These are phyloP conservation scores for Coniochaeta prunicola DNA, from an alignment of 2,329 filamentous ascomycete species.

Conservation along the genomic window DNA sequence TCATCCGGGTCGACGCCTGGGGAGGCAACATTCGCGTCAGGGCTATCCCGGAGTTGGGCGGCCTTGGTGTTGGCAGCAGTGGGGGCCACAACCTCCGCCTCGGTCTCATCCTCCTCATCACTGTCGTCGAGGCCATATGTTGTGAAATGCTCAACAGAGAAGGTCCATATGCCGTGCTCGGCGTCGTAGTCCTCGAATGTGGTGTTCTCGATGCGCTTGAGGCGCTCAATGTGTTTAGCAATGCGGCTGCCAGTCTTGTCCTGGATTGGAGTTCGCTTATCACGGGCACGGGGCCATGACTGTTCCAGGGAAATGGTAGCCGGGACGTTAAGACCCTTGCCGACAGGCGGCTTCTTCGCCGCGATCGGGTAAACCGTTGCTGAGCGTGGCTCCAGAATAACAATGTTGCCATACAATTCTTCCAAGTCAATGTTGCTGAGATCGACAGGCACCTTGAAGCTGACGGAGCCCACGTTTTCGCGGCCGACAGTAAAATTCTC, in stretches of 20 bases:
- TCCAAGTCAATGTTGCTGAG: conserved; percentile 73
- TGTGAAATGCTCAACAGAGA: conserved; percentile 92
- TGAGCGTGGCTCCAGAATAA: conserved; percentile 67
- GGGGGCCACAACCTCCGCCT: conserved; percentile 42
- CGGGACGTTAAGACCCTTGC: conserved; percentile 87
- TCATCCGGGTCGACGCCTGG: conserved; percentile 41
- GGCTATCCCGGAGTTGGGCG: neutral
- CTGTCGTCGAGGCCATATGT: conserved; percentile 84
- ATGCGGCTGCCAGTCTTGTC: conserved; percentile 60
- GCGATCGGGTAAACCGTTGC: conserved; percentile 81
- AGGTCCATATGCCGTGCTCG: conserved; percentile 80
- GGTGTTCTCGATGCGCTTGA: conserved; percentile 74
- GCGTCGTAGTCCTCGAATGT: conserved; percentile 74
- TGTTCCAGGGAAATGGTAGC: conserved; percentile 84
- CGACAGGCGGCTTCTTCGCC: conserved; percentile 71
- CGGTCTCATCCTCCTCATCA: conserved; percentile 67
- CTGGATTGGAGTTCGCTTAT: conserved; percentile 45
- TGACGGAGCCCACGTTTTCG: conserved; percentile 70
- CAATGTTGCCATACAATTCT: conserved; percentile 69
- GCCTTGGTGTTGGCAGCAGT: neutral
- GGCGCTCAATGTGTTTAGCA: conserved; percentile 73
- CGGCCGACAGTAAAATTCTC: conserved; percentile 75
- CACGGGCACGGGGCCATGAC: conserved; percentile 73
- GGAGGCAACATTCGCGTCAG: conserved; percentile 18
- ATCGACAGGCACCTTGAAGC: conserved; percentile 77